Percentiles rank a stretch among this genome's conserved stretches.
phyloP scores from a whole-genome alignment of 805 yeast species.

The Ogataea nonfermentans region DNA sequence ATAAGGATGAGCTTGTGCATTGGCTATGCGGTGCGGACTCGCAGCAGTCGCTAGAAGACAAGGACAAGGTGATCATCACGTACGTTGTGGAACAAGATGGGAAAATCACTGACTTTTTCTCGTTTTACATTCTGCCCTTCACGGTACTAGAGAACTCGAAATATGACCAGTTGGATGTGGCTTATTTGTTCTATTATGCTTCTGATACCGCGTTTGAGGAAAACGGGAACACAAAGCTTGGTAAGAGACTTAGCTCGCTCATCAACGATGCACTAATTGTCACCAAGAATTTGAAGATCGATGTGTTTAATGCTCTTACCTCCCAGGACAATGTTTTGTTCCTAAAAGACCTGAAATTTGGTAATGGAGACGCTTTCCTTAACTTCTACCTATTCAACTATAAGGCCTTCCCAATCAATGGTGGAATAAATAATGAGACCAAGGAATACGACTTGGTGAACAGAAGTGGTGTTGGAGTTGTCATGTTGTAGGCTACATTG shows the following conservation, averaged over 20 bases:
- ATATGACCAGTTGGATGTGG: conserved; percentile 73
- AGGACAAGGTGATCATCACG: conserved; percentile 59
- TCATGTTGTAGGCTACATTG: conserved; percentile 54
- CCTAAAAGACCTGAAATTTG: conserved; percentile 80
- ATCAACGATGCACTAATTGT: conserved; percentile 74
- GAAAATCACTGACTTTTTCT: conserved; percentile 80
- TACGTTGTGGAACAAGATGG: conserved; percentile 74
- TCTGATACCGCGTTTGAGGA: conserved; percentile 56
- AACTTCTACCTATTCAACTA: conserved; percentile 92
- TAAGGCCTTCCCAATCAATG: conserved; percentile 72
- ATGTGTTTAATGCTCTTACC: conserved; percentile 91
- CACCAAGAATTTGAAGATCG: conserved; percentile 67
- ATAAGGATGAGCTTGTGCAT: conserved; percentile 66
- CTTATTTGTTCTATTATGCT: conserved; percentile 89
- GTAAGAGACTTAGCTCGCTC: conserved; percentile 57
- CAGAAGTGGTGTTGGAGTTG: conserved; percentile 87
- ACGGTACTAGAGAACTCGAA: conserved; percentile 66
- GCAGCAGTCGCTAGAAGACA: conserved; percentile 19
- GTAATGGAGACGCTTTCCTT: conserved; percentile 89
- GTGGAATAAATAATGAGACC: conserved; percentile 65
- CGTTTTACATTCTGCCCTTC: conserved; percentile 87
- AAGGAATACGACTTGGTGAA: conserved; percentile 50
- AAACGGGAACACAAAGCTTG: conserved; percentile 44
- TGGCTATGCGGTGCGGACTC: conserved; percentile 65
- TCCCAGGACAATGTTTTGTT: conserved; percentile 87